Evolutionary conservation across 2,329 filamentous ascomycete species (phyloP).

Genomic region (Harringtonia lauricola): DNA sequence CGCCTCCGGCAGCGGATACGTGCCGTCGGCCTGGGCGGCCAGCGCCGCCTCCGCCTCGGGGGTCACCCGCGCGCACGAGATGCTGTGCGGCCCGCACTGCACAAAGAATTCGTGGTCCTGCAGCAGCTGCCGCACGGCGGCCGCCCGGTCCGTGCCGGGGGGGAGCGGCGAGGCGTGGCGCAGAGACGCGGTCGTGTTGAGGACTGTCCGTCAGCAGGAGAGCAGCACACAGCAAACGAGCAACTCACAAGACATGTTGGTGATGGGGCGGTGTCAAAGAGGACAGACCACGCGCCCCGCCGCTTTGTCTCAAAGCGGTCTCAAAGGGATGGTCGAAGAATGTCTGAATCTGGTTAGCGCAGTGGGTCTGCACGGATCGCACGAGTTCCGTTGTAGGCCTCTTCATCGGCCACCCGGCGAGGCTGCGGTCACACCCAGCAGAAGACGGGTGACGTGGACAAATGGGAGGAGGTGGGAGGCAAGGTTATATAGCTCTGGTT

Average conservation of each 20-base stretch:
- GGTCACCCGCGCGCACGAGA: constrained; percentile 27
- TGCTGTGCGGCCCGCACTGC: constrained; percentile 39
- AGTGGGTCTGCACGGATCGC: too few species aligned
- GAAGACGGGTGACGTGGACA: too few species aligned
- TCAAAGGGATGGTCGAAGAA: too few species aligned
- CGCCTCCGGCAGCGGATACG: constrained; percentile 7
- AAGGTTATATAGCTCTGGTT: too few species aligned
- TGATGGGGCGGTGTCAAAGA: neutral
- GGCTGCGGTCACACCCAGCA: too few species aligned
- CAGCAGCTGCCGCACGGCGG: constrained; percentile 35
- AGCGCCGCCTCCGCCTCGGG: constrained; percentile 15
- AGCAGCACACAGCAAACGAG: too few species aligned
- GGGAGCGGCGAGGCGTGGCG: constrained; percentile 33
- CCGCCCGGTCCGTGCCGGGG: constrained; percentile 19
- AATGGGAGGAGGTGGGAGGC: too few species aligned
- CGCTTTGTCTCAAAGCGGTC: neutral
- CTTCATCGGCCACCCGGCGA: too few species aligned
- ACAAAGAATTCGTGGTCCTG: constrained; percentile 43
- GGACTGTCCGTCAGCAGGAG: constrained; percentile 9
- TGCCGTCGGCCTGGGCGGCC: constrained; percentile 13
- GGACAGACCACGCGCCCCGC: neutral
- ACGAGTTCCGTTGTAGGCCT: too few species aligned
- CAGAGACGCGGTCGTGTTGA: constrained; percentile 31
- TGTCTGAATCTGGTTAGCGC: too few species aligned
- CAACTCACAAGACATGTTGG: neutral